Evolutionary conservation across 192 early-diverging fungal species (phyloP).

Genomic region (Umbelopsis sp.): DNA sequence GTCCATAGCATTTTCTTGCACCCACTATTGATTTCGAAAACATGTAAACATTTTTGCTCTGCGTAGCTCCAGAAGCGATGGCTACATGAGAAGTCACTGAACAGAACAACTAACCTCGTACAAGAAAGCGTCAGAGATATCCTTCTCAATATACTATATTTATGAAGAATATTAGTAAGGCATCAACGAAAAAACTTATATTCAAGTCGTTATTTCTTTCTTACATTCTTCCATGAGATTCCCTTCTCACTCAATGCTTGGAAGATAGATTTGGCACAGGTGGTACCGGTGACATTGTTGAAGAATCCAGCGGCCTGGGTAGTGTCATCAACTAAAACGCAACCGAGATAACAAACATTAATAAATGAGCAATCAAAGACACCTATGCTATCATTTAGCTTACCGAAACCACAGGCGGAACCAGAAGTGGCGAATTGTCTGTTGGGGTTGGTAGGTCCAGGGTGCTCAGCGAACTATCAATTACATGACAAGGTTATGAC

Average conservation of each 20-base stretch:
- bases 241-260: slow-evolving; percentile 1
- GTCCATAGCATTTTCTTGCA: slow-evolving; percentile 14
- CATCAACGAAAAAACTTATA: neutral
- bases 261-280: slow-evolving; percentile 7
- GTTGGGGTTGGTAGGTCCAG: slow-evolving; percentile 10
- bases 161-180: neutral
- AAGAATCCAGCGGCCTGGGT: slow-evolving; percentile 11
- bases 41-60: too few species aligned
- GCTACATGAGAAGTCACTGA: too few species aligned
- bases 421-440: slow-evolving; percentile 7
- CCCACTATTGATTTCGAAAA: slow-evolving; percentile 1
- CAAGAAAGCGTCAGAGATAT: neutral
- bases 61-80: too few species aligned
- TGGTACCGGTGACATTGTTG: slow-evolving; percentile 12
- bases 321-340: slow-evolving; percentile 1
- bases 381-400: too few species aligned
- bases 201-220: neutral
- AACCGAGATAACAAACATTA: too few species aligned
- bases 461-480: neutral
- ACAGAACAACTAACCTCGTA: neutral
- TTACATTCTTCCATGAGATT: slow-evolving; percentile 8
- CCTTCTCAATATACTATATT: neutral
- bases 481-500: neutral
- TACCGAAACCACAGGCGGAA: slow-evolving; percentile 7
- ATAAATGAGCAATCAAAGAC: too few species aligned